Evolutionary conservation across 306 rosid species (phyloP), one percentile per base, ranked within the genome.

Genomic region (Glycyrrhiza uralensis): DNA sequence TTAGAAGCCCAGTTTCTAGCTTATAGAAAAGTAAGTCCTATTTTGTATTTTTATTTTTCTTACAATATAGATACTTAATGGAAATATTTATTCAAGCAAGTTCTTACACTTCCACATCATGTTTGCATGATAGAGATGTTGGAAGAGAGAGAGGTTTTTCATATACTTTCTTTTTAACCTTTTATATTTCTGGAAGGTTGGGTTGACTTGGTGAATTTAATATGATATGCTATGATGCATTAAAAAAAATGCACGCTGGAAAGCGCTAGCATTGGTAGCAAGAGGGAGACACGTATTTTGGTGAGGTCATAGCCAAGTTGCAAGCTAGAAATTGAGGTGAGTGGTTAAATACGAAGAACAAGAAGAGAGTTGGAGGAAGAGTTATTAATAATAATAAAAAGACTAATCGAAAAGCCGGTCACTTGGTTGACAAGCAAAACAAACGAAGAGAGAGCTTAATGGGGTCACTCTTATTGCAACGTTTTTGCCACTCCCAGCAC

Each of bases 401-500:
- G 10, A 29, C 11, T 19, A 38, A 64, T 65, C 3, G 26, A 57
- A 64, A 56, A 66, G 68, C 35, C 42, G 2, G 59, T 81, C 60
- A 32, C 96, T 89, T 85, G 80, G 79, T 75, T 69, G 69, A 62
- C 81, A 87, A 85, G 92, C 88, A 83, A 85, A 52, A 62, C 39
- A 69, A 18, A 6, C 13, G 15, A 45, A 11, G 20, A 33, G 55
- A 0, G n/a, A n/a, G n/a, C n/a, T n/a, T n/a, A n/a, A n/a, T n/a
- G 55, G 54, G 78, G 77, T 67, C 86, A 71, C 57, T 46, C 59
- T 11, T 9, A 1, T n/a, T 69, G 44, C 58, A 33, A 51, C 20
- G 66, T 36, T 14, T n/a, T 19, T 68, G 47, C 63, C 58, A 4
- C 71, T 44, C 58, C 44, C 1, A 54, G 4, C 19, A 72, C 79